A percentile compares a stretch with the other conserved stretches of the same genome.
phyloP scores from a whole-genome alignment of 1,139 yeast genomes.

The Blastobotrys raffinosifermentans region DNA sequence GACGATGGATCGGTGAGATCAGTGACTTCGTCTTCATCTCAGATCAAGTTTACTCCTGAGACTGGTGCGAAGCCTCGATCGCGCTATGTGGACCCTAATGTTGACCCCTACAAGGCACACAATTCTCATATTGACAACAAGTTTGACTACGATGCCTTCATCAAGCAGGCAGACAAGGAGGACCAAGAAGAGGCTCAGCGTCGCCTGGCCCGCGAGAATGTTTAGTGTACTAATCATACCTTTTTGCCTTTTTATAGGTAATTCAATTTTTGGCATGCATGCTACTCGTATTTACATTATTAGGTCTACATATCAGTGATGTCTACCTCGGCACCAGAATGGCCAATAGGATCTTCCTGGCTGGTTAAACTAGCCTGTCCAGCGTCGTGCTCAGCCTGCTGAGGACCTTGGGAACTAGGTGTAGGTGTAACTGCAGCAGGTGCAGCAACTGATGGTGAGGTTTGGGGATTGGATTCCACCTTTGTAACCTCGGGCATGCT shows the following conservation, averaged over 20 bases:
- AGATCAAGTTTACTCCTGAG: neutral
- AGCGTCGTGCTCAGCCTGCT: too few species aligned
- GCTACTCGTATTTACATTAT: too few species aligned
- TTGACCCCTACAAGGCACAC: constrained; percentile 11
- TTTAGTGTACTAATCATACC: too few species aligned
- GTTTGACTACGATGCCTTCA: constrained; percentile 18
- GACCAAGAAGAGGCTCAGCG: constrained; percentile 4
- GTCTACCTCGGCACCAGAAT: neutral
- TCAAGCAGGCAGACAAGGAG: constrained; percentile 12
- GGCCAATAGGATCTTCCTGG: too few species aligned
- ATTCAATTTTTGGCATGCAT: too few species aligned
- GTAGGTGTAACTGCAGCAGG: too few species aligned
- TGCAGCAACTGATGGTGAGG: too few species aligned
- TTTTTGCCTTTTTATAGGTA: too few species aligned
- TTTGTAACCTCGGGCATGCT: neutral
- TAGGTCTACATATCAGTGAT: neutral
- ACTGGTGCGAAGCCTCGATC: constrained; percentile 1
- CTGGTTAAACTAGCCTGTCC: too few species aligned
- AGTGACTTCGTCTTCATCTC: neutral
- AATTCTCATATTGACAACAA: constrained; percentile 16
- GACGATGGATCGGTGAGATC: neutral
- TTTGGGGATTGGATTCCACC: too few species aligned
- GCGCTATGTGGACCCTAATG: neutral
- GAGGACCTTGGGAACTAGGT: too few species aligned
- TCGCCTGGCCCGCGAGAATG: too few species aligned